Evolutionary conservation across 768 basidiomycete species (phyloP), one percentile per base, ranked within the genome.

Genomic region (Lepiota venenata): DNA sequence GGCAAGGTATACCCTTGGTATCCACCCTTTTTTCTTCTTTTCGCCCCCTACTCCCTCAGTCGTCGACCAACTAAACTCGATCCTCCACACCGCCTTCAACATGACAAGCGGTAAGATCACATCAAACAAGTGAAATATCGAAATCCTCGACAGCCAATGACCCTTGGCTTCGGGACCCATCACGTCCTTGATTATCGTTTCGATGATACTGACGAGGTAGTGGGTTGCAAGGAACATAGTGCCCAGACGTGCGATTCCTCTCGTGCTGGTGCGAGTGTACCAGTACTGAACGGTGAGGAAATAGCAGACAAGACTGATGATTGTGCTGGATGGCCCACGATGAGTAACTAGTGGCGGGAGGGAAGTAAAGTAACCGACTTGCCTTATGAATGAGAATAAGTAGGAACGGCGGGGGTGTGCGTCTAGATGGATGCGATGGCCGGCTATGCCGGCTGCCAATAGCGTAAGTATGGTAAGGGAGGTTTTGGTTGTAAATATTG

Each of bases 231-330:
- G 18, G 5, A 71, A 56, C 14, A 56, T 22, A 2, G 58, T 64
- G 15, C 68, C 68, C 0, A 57, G 15, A 9, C 63, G 59, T 16
- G 69, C 69, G 49, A 75, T 66, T 3, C 66, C 66, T 11, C 64
- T 64, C 0, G 68, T 73, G 1, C 71, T 67, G 35, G 58, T 63
- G 20, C 67, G 64, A 1, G 68, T 66, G 48, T 61, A 71, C 71
- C 71, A 74, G 50, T 74, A 74, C 42, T 63, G 54, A 42, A 64
- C 39, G 7, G 61, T 52, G 3, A 71, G 56, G 18, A 62, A 3
- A 7, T 41, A 41, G 4, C 43, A 42, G n/a, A 60, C 4, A 15
- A 53, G 10, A 18, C 41, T 25, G 21, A 67, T 25, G 3, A 49
- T 42, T 2, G 38, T 2, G 8, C 69, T 70, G 47, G 14, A 14